Evolutionary conservation across 352 stramenopile genomes (phyloP).

Genomic region (Pythium aphanidermatum): DNA sequence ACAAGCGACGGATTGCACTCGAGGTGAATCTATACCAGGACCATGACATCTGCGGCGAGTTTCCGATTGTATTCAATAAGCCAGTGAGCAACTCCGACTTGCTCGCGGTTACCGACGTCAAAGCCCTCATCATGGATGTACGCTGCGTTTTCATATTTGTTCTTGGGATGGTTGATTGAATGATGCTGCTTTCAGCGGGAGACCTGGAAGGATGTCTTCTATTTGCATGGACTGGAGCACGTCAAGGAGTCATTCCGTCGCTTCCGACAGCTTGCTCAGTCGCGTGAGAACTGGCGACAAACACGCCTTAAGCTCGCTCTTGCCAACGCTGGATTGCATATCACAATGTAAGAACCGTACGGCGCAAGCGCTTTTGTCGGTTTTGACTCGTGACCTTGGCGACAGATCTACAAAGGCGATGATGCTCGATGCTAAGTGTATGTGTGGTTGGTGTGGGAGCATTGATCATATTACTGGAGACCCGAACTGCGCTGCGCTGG

Average conservation of each 20-base stretch:
- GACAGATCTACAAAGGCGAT: conserved; percentile 73
- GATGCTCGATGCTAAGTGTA: conserved; percentile 80
- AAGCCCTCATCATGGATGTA: conserved; percentile 77
- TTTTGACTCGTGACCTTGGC: no score
- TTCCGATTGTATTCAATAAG: conserved; percentile 59
- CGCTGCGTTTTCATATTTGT: no score
- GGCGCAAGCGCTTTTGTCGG: neutral
- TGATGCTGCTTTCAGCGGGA: conserved; percentile 40
- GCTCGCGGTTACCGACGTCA: conserved; percentile 73
- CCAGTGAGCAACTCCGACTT: conserved; percentile 54
- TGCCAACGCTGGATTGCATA: conserved; percentile 53
- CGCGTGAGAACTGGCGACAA: conserved; percentile 71
- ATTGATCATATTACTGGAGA: conserved; percentile 68
- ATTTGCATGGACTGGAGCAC: conserved; percentile 64
- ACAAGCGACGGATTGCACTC: conserved; percentile 42
- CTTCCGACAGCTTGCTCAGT: conserved; percentile 52
- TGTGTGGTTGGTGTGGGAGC: conserved; percentile 77
- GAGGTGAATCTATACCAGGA: conserved; percentile 78
- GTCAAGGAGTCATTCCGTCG: conserved; percentile 48
- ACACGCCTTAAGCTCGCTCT: conserved; percentile 68
- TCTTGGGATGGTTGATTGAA: no score
- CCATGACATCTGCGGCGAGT: conserved; percentile 74
- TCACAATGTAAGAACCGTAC: conserved; percentile 51
- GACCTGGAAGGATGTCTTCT: conserved; percentile 77
- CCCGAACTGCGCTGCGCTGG: conserved; percentile 28